Percentiles rank a stretch among this genome's conserved stretches.
Conservation (phyloP, 192 early-diverging fungal genomes). For the Linnemannia exigua region DNA sequence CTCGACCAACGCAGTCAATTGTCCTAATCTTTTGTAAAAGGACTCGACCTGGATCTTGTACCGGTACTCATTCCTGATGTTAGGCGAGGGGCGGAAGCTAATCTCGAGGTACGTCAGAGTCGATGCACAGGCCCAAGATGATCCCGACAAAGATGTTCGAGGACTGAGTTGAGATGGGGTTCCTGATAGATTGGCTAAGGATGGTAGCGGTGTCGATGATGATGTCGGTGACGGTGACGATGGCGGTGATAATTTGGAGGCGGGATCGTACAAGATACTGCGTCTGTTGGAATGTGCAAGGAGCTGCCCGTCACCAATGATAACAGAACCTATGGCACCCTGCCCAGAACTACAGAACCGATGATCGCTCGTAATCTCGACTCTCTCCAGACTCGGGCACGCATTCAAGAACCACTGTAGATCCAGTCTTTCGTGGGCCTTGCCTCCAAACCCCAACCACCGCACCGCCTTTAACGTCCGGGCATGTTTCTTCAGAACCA, state of each 20-base stretch:
- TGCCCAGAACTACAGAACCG: neutral
- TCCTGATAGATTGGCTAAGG: neutral
- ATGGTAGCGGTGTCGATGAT: neutral
- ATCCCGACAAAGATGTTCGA: too few species aligned
- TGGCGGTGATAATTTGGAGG: too few species aligned
- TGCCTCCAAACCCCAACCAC: constrained; percentile 13
- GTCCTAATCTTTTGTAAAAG: constrained; percentile 5
- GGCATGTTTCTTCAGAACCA: neutral
- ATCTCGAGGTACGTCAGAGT: constrained; percentile 10
- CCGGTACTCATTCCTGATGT: neutral
- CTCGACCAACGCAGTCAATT: neutral
- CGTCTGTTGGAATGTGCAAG: too few species aligned
- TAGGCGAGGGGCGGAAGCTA: neutral
- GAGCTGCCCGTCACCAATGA: neutral
- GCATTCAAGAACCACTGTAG: constrained; percentile 3
- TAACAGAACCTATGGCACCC: neutral
- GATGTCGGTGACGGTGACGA: neutral
- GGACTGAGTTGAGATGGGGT: too few species aligned
- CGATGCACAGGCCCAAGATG: constrained; percentile 9
- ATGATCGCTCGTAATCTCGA: neutral
- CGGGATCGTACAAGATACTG: too few species aligned
- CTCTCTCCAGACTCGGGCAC: constrained; percentile 6
- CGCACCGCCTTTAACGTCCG: neutral
- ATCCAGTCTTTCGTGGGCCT: neutral
- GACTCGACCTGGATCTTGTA: neutral